Conservation (phyloP, 2,329 filamentous ascomycete genomes). For the Diaporthe eres region DNA sequence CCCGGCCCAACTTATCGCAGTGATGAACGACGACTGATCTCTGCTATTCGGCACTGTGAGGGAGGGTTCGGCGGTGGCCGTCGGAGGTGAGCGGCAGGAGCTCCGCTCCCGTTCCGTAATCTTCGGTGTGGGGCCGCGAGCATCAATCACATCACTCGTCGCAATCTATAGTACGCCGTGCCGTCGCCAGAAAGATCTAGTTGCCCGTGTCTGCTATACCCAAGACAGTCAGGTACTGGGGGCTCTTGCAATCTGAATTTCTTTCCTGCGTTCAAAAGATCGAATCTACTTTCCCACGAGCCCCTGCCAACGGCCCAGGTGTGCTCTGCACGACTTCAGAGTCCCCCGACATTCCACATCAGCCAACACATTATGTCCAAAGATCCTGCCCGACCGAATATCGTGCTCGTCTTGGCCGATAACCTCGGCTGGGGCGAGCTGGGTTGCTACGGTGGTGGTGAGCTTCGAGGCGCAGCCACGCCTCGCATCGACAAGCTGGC, state of each 20-base stretch:
- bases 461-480: constrained; percentile 51
- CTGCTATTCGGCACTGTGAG: background rate
- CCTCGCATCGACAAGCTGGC: constrained; percentile 52
- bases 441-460: constrained; percentile 52
- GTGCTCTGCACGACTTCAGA: background rate
- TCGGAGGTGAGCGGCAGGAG: background rate
- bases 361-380: constrained; percentile 41
- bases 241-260: background rate
- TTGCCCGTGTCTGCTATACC: background rate
- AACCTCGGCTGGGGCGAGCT: constrained; percentile 56
- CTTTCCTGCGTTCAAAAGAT: background rate
- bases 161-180: background rate
- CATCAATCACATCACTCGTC: background rate
- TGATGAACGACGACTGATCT: background rate
- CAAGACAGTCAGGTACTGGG: background rate
- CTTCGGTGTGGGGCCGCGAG: background rate
- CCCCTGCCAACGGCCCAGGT: background rate
- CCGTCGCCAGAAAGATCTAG: background rate
- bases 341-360: background rate
- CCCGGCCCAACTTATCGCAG: background rate
- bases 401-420: constrained; percentile 53
- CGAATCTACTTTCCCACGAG: background rate
- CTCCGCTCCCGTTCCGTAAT: background rate
- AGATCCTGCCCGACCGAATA: constrained; percentile 47
- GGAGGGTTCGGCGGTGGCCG: background rate